Evolutionary conservation across 345 rosid species (phyloP), one percentile per base, ranked within the genome.

Genomic region (Cardiospermum halicacabum): DNA sequence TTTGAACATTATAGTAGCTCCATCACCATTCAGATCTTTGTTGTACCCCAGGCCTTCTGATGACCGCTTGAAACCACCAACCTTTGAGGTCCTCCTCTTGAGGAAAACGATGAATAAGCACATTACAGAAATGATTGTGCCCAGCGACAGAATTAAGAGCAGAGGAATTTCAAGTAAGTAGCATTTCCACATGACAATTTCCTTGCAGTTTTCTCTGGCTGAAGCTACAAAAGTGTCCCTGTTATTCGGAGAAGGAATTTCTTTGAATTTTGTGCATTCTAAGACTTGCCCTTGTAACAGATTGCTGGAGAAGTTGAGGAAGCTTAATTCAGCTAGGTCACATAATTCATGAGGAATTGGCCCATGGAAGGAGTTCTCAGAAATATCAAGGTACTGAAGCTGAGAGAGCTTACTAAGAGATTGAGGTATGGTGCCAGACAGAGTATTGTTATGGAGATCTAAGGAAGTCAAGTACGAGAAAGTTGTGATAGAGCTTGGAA

Each of bases 311-410:
- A 63, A 32, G 48, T 50, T 34, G 32, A 49, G 34, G 57, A 48
- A 62, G 12, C 55, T 62, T 32, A 62, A 32, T 48, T 62, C 57
- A 5, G 47, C 21, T 18, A 50, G 47, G 21, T 62, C 22, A 32
- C 67, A 62, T 50, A 62, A 32, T 19, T 50, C 49, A 11, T 2
- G 49, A 49, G 67, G 67, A 51, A 63, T 32, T 21, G 67, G 49
- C n/a, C 58, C 67, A 24, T 51, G 58, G 67, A 63, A 63, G 28
- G 21, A 34, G 43, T 63, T 63, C 34, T 63, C 67, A 36, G 67
- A 63, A 63, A 63, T 51, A 32, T 63, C 67, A 51, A 63, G 67
- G 48, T 63, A 51, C 58, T 63, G 67, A 51, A 63, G 67, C 48
- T 50, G 67, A 31, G 67, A 63, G 34, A 63, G 67, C 22, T 36